Evolutionary conservation across 2,329 filamentous ascomycete species (phyloP), one percentile per base, ranked within the genome.

Genomic region (Cercospora sp.): DNA sequence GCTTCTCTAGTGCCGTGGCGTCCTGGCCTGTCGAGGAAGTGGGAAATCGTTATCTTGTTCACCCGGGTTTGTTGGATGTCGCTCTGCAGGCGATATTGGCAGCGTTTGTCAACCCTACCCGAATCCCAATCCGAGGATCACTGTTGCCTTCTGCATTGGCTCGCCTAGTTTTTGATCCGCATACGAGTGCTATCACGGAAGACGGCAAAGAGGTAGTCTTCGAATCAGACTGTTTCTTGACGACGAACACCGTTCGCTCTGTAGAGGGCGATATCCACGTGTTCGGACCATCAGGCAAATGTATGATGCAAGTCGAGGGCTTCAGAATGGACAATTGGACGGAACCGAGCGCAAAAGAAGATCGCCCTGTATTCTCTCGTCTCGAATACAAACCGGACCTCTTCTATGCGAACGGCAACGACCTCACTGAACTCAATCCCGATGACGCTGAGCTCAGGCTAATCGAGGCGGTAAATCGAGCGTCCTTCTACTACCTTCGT

Each of bases 31-130:
- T 61, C 57, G 68, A 71, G 62, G 69, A 69, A 13, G 67, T 71
- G 18, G 69, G 67, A 5, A 60, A 57, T 33, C 57, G 31, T 16
- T 70, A 70, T 62, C 33, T 72, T 3, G 58, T 78, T 7, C 77
- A 80, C 63, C 79, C 79, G 1, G 73, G 69, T 0, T 51, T 68
- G 12, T 67, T 80, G 1, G 79, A 80, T 55, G 73, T 70, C 16
- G 75, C 75, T 1, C 69, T 80, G 13, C 79, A 80, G 60, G 69
- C 74, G 0, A 67, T 76, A 18, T 55, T 79, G 20, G 70, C 74
- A 2, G 78, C 79, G 1, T 71, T 72, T 55, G 71, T 69, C 20
- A 75, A 73, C 28, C 79, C 70, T 58, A 63, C 67, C n/a, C 67
- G 69, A 23, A 69, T 69, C 23, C 67, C 67, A 16, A 68, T 71